These are phyloP conservation scores for Trichoderma polysporum DNA, from an alignment of 2,329 filamentous ascomycete genomes.

Conservation along the genomic window DNA sequence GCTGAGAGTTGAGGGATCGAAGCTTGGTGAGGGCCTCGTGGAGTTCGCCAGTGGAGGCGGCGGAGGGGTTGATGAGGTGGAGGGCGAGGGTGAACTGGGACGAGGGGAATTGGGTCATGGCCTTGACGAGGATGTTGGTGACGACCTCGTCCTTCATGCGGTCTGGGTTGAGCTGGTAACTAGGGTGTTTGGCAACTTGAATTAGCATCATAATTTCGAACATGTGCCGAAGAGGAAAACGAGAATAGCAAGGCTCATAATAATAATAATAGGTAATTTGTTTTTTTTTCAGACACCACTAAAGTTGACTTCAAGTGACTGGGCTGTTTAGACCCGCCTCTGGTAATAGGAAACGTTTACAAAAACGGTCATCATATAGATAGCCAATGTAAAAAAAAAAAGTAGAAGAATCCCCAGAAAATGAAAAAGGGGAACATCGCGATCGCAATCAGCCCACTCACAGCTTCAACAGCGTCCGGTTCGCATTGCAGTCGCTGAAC, in stretches of 20 bases:
- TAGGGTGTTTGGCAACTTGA: conserved; percentile 39
- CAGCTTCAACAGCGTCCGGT: conserved; percentile 94
- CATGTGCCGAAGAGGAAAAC: not conserved
- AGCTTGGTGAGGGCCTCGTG: conserved; percentile 91
- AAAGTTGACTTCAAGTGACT: conserved; percentile 40
- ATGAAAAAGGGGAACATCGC: not conserved
- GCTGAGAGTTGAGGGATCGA: conserved; percentile 76
- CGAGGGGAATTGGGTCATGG: conserved; percentile 94
- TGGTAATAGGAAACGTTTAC: conserved; percentile 99
- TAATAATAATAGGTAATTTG: not conserved
- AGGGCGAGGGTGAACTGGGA: conserved; percentile 93
- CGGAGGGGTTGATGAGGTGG: conserved; percentile 85
- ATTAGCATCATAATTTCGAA: not conserved
- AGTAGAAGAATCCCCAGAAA: not conserved
- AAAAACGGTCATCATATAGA: conserved; percentile 67
- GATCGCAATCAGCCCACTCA: conserved; percentile 54
- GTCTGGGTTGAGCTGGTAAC: conserved; percentile 99
- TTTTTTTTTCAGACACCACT: conserved; percentile 67
- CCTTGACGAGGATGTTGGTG: conserved; percentile 98
- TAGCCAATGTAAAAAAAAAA: conserved; percentile 10
- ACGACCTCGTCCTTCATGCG: conserved; percentile 94
- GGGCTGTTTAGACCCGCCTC: conserved; percentile 55
- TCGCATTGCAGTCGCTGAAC: conserved; percentile 94
- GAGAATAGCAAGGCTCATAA: not conserved
- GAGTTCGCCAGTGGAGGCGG: conserved; percentile 66